Evolutionary conservation across 768 basidiomycete species (phyloP).

Genomic region (Leccinellum luteum): DNA sequence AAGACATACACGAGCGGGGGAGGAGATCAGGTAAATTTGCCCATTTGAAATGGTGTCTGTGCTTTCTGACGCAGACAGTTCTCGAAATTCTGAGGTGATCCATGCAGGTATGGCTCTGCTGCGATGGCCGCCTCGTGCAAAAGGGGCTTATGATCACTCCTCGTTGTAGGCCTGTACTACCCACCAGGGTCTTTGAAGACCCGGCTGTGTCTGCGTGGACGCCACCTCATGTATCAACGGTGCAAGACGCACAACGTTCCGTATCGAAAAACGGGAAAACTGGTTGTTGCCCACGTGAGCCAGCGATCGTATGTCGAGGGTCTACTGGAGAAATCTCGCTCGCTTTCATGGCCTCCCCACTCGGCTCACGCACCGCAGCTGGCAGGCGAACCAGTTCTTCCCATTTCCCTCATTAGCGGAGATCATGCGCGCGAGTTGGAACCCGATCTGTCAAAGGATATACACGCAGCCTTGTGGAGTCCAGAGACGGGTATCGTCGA

Average conservation of each 20-base stretch:
- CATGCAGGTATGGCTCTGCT: slow-evolving; percentile 62
- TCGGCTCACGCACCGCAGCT: slow-evolving; percentile 26
- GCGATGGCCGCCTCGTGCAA: background rate
- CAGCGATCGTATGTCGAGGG: slow-evolving; percentile 70
- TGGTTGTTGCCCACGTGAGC: slow-evolving; percentile 73
- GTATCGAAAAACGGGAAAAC: slow-evolving; percentile 76
- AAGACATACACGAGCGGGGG: slow-evolving; percentile 67
- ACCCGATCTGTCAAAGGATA: slow-evolving; percentile 73
- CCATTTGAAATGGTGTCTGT: background rate
- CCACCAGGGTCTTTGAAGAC: slow-evolving; percentile 83
- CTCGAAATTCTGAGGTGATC: slow-evolving; percentile 93
- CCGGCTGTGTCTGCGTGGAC: slow-evolving; percentile 79
- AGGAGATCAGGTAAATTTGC: slow-evolving; percentile 72
- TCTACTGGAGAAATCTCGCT: slow-evolving; percentile 61
- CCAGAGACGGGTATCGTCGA: slow-evolving; percentile 90
- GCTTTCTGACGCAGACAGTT: slow-evolving; percentile 43
- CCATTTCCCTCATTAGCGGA: slow-evolving; percentile 66
- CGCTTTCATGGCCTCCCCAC: slow-evolving; percentile 49
- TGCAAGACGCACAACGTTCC: slow-evolving; percentile 65
- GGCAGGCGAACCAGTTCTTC: slow-evolving; percentile 41
- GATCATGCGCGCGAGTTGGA: slow-evolving; percentile 71
- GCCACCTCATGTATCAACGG: slow-evolving; percentile 77
- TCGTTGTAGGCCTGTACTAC: slow-evolving; percentile 71
- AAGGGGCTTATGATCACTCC: background rate
- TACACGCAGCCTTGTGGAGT: slow-evolving; percentile 73